Evolutionary conservation across 495 filamentous ascomycete genomes (phyloP).

Genomic region (Amniculicola lignicola): DNA sequence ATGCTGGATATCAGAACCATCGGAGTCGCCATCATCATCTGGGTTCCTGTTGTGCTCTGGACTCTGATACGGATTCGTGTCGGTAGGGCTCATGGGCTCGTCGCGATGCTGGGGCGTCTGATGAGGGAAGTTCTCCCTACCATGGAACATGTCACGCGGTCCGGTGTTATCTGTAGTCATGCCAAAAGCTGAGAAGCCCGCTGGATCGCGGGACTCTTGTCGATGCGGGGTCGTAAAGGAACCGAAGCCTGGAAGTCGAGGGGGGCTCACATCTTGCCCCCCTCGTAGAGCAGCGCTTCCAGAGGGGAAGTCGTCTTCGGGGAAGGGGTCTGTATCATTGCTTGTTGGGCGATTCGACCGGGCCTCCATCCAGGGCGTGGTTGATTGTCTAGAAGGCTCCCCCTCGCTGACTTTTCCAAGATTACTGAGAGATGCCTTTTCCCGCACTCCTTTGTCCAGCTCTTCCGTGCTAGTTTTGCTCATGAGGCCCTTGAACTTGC

Average conservation of each 20-base stretch:
- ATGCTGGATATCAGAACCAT: conserved; percentile 56
- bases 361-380: conserved; percentile 56
- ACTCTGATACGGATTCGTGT: conserved; percentile 97
- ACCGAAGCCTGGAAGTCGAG: conserved; percentile 44
- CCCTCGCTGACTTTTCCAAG: conserved; percentile 55
- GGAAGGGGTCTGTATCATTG: conserved; percentile 82
- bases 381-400: conserved; percentile 45
- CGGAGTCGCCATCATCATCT: conserved; percentile 61
- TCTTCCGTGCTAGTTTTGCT: conserved; percentile 74
- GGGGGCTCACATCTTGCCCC: conserved; percentile 68
- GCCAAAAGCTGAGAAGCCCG: conserved; percentile 66
- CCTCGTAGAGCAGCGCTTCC: conserved; percentile 81
- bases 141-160: conserved; percentile 61
- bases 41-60: conserved; percentile 77
- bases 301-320: conserved; percentile 58
- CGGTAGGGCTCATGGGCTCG: conserved; percentile 83
- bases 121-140: conserved; percentile 57
- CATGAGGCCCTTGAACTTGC: conserved; percentile 79
- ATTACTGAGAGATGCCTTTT: conserved; percentile 53
- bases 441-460: conserved; percentile 49
- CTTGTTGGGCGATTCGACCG: conserved; percentile 52
- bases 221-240: conserved; percentile 58
- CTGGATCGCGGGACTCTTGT: conserved; percentile 50
- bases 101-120: conserved; percentile 54
- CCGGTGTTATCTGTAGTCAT: conserved; percentile 70